Evolutionary conservation across 306 rosid species (phyloP).

Genomic region (Macrotyloma uniflorum): DNA sequence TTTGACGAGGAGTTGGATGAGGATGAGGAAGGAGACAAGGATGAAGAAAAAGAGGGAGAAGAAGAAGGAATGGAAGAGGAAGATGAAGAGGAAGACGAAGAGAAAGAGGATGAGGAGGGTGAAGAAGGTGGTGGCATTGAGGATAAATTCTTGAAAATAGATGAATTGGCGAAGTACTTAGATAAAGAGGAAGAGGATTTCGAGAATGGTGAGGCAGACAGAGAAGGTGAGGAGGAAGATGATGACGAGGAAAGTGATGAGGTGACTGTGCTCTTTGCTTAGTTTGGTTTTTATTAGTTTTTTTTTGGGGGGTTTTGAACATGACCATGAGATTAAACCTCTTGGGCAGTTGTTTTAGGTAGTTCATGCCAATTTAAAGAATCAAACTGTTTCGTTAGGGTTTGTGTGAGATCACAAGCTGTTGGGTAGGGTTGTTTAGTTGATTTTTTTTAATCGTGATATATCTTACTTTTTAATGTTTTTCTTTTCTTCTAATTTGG

Average conservation of each 20-base stretch:
- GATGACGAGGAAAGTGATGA: constrained; percentile 64
- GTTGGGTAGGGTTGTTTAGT: too few species aligned
- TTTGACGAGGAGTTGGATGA: constrained; percentile 61
- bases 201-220: constrained; percentile 54
- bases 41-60: constrained; percentile 6
- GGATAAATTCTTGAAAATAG: constrained; percentile 71
- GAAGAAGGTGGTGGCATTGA: constrained; percentile 62
- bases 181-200: constrained; percentile 64
- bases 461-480: not conserved
- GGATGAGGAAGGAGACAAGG: constrained; percentile 37
- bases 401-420: not conserved
- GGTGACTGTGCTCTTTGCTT: constrained; percentile 44
- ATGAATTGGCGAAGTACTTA: constrained; percentile 71
- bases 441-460: not conserved
- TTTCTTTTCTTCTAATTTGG: not conserved
- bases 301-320: not conserved
- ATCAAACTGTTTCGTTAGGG: not conserved
- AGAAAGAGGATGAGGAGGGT: constrained; percentile 15
- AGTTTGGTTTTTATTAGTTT: not conserved
- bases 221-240: constrained; percentile 43
- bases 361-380: not conserved
- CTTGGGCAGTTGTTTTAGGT: not conserved
- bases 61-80: constrained; percentile 22
- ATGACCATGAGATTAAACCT: not conserved
- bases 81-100: constrained; percentile 19